phyloP scores from a whole-genome alignment of 2,329 filamentous ascomycete species.

The Malbranchea cinnamomea region DNA sequence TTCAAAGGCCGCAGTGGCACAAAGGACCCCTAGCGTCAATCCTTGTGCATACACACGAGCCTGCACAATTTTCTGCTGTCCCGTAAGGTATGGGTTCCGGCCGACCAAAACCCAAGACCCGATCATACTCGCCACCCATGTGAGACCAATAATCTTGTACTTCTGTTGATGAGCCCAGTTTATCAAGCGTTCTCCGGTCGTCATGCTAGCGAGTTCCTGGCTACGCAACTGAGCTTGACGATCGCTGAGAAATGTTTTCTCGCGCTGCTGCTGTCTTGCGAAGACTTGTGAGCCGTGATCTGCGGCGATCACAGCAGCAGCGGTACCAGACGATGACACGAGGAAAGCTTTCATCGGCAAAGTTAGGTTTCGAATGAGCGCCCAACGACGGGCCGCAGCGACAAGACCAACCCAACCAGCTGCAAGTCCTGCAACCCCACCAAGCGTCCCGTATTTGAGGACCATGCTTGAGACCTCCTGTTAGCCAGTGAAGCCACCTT shows the following conservation, averaged over 20 bases:
- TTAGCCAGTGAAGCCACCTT: no score
- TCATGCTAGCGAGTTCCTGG: conserved; percentile 41
- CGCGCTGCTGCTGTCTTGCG: conserved; percentile 55
- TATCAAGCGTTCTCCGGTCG: conserved; percentile 44
- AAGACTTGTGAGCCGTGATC: conserved; percentile 58
- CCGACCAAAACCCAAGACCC: conserved; percentile 60
- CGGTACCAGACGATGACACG: conserved; percentile 66
- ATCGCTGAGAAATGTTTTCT: conserved; percentile 50
- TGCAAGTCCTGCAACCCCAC: conserved; percentile 52
- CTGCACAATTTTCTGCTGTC: conserved; percentile 79
- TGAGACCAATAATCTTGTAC: conserved; percentile 70
- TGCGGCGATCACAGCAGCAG: conserved; percentile 74
- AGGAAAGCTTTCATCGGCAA: conserved; percentile 86
- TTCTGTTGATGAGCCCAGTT: conserved; percentile 67
- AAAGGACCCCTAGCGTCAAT: conserved; percentile 67
- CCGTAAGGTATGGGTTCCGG: conserved; percentile 58
- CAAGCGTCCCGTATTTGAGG: conserved; percentile 62
- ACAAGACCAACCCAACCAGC: conserved; percentile 53
- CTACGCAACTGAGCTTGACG: conserved; percentile 41
- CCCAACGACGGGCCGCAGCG: conserved; percentile 55
- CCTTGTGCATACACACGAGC: conserved; percentile 90
- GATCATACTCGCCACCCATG: conserved; percentile 70
- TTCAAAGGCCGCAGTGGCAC: conserved; percentile 74
- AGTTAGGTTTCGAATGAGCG: conserved; percentile 66
- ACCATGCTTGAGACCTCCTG: conserved; percentile 45